These are phyloP conservation scores for Colletotrichum spaethianum DNA, from an alignment of 2,329 filamentous ascomycete species.

Conservation along the genomic window DNA sequence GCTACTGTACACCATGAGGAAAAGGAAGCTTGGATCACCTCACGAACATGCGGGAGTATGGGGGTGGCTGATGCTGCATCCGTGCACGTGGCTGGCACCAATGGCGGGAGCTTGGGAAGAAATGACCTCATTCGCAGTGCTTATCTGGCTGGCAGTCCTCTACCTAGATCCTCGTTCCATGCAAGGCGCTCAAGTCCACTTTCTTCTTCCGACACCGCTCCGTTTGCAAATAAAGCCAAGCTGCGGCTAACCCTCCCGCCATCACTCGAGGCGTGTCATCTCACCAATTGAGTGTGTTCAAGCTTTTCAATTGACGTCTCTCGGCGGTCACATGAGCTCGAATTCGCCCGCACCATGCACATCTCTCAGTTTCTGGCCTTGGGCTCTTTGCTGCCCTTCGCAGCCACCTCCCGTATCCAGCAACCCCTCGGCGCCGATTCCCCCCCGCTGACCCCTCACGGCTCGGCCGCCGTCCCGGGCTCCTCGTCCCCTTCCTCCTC, in stretches of 20 bases:
- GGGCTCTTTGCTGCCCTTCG: constrained; percentile 29
- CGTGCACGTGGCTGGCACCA: constrained; percentile 29
- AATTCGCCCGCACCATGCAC: constrained; percentile 20
- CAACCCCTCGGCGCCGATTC: constrained; percentile 29
- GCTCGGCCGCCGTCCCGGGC: not conserved
- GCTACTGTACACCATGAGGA: not conserved
- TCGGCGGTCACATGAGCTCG: not conserved
- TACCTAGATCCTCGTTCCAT: not conserved
- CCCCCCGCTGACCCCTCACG: constrained; percentile 20
- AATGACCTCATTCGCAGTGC: constrained; percentile 32
- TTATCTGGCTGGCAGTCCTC: not conserved
- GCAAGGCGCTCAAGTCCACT: not conserved
- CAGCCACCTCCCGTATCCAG: constrained; percentile 30
- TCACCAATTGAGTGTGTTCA: constrained; percentile 3
- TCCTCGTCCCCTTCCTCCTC: constrained; percentile 8
- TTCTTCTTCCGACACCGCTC: constrained; percentile 38
- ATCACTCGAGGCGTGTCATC: constrained; percentile 9
- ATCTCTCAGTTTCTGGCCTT: constrained; percentile 20
- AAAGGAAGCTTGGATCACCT: constrained; percentile 30
- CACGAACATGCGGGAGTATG: constrained; percentile 28
- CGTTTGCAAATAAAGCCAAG: constrained; percentile 23
- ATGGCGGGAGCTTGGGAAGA: constrained; percentile 8
- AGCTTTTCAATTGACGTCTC: not conserved
- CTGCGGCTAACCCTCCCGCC: constrained; percentile 4
- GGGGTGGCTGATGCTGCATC: constrained; percentile 28